A percentile compares a stretch with the other conserved stretches of the same genome.
These are phyloP conservation scores for Yamadazyma epiphylla DNA, from an alignment of 1,139 yeast species.

Conservation along the genomic window DNA sequence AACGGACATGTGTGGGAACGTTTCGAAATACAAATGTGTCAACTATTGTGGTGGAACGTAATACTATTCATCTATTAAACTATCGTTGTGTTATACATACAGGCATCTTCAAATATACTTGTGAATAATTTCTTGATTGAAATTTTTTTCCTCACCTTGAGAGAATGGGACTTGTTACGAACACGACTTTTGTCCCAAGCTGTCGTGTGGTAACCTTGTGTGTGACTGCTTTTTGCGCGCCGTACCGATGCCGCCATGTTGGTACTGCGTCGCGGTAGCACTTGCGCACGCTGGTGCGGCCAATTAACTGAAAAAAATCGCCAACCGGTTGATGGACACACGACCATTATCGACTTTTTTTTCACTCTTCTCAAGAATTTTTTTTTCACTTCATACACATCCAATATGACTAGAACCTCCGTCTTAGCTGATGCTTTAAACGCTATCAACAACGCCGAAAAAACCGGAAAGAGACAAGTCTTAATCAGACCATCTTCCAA, in stretches of 20 bases:
- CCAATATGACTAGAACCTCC: constrained; percentile 92
- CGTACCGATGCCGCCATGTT: neutral
- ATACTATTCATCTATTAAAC: neutral
- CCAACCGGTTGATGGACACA: too few relatives aligned
- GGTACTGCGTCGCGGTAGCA: too few relatives aligned
- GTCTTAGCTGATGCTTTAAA: constrained; percentile 99
- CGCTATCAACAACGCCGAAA: constrained; percentile 98
- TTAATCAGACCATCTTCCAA: constrained; percentile 98
- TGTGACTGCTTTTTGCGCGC: neutral
- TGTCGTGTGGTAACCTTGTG: neutral
- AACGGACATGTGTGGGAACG: too few relatives aligned
- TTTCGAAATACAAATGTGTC: too few relatives aligned
- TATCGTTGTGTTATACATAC: neutral
- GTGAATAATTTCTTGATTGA: neutral
- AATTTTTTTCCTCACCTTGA: neutral
- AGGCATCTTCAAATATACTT: neutral
- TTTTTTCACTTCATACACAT: neutral
- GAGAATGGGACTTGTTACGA: neutral
- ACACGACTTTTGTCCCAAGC: neutral
- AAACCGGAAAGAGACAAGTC: constrained; percentile 99
- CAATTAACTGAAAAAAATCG: too few relatives aligned
- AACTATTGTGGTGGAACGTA: too few relatives aligned
- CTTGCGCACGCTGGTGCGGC: too few relatives aligned
- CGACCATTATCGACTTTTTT: too few relatives aligned
- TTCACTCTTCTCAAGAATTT: constrained; percentile 1